Evolutionary conservation across 768 basidiomycete genomes (phyloP), one percentile per base, ranked within the genome.

Genomic region (Pilatotrama ljubarskyi): DNA sequence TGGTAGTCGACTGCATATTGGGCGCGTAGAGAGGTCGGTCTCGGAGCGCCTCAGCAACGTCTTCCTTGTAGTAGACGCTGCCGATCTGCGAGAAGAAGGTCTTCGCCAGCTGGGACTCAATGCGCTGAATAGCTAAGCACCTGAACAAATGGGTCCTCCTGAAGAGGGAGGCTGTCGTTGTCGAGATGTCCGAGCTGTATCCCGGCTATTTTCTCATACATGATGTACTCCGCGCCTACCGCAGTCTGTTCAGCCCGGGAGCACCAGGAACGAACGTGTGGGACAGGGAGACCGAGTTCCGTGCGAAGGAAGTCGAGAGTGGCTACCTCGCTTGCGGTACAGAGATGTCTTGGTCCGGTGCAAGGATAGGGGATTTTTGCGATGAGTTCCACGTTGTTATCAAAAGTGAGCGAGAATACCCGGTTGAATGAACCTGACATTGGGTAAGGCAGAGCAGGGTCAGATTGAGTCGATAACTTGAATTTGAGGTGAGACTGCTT

Each of bases 281-380:
- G 80, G 37, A 77, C 58, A 62, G 79, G 79, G 58, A 81, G 63
- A 55, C 73, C 74, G 14, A 69, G 61, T 56, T 50, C 66, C 57
- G 72, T 69, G 65, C 77, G 75, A 35, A 76, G 73, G 18, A 75
- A 78, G 37, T 42, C 68, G 72, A 81, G 74, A 5, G 80, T 81
- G 18, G 79, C 79, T 24, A 77, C 79, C 61, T 81, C 80, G 62
- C 79, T 80, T 6, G 80, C 78, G 17, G 77, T 66, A 44, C 71
- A 70, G 66, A 64, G 74, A 71, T 64, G 73, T 61, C 75, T 76
- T 59, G 76, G 79, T 9, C 68, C 63, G 36, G 72, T 72, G 18
- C 61, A 53, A 5, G 75, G 76, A 63, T 75, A 77, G 40, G 80
- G 80, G 50, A 80, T 72, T 25, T 76, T 76, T 0, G 78, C 78